Percentiles rank a stretch among this genome's conserved stretches.
These are phyloP conservation scores for Theobroma grandiflorum DNA, from an alignment of 441 rosid species.

Conservation along the genomic window DNA sequence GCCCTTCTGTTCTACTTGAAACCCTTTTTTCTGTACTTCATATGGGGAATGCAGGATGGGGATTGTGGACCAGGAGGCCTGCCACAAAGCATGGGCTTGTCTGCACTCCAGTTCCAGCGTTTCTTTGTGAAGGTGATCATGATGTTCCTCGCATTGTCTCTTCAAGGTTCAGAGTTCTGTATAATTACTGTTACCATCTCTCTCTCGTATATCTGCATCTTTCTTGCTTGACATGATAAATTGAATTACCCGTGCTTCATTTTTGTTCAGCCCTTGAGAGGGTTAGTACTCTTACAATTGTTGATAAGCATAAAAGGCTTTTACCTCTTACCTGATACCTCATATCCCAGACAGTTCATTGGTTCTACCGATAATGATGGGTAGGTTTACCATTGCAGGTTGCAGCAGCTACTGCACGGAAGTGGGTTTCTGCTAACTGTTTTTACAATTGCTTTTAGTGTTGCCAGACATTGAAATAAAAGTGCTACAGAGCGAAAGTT, in stretches of 20 bases:
- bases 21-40: neutral
- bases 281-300: neutral
- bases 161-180: neutral
- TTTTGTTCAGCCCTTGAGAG: neutral
- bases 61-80: slow-evolving; percentile 17
- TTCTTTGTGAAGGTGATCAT: neutral
- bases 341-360: neutral
- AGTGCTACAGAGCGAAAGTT: neutral
- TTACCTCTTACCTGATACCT: neutral
- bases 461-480: neutral
- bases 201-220: neutral
- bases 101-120: neutral
- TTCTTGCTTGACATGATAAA: neutral
- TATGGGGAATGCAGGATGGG: neutral
- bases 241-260: neutral
- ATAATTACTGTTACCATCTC: neutral
- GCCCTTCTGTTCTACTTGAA: neutral
- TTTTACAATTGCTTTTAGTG: neutral
- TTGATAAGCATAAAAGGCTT: too few species aligned
- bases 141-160: slow-evolving; percentile 15
- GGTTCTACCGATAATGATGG: too few species aligned
- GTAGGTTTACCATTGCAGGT: too few species aligned
- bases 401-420: neutral
- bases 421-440: neutral
- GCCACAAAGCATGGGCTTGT: slow-evolving; percentile 14